These are phyloP conservation scores for Tricholoma furcatifolium DNA, from an alignment of 768 basidiomycete species.

Conservation along the genomic window DNA sequence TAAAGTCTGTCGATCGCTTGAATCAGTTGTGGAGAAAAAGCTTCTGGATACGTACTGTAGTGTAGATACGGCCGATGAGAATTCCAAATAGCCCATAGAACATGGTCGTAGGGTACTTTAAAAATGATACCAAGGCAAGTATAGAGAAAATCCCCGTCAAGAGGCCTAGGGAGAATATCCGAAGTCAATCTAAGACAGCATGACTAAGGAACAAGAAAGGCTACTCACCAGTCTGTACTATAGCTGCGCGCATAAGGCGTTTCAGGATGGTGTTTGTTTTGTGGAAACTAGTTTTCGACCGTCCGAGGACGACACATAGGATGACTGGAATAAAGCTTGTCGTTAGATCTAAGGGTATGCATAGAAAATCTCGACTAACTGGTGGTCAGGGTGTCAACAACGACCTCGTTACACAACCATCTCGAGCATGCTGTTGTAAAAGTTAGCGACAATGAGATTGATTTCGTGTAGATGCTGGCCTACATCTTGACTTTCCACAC, in stretches of 20 bases:
- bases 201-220: neutral
- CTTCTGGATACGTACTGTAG: constrained; percentile 21
- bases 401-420: constrained; percentile 18
- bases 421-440: neutral
- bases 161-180: constrained; percentile 12
- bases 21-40: neutral
- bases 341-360: neutral
- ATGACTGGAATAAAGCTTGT: neutral
- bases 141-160: constrained; percentile 30
- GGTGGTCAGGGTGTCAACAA: constrained; percentile 14
- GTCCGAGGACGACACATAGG: constrained; percentile 19
- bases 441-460: neutral
- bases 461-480: neutral
- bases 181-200: neutral
- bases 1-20: constrained; percentile 14
- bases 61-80: constrained; percentile 35
- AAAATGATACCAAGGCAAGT: constrained; percentile 25
- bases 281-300: constrained; percentile 30
- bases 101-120: constrained; percentile 21
- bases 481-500: constrained; percentile 8
- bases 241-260: constrained; percentile 30
- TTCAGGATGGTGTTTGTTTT: constrained; percentile 32
- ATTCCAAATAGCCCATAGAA: constrained; percentile 33
- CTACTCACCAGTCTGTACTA: constrained; percentile 29
- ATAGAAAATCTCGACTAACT: neutral